Percentiles rank a stretch among this genome's conserved stretches.
These are phyloP conservation scores for Quercus aquifolioides DNA, from an alignment of 306 rosid genomes.

Conservation along the genomic window DNA sequence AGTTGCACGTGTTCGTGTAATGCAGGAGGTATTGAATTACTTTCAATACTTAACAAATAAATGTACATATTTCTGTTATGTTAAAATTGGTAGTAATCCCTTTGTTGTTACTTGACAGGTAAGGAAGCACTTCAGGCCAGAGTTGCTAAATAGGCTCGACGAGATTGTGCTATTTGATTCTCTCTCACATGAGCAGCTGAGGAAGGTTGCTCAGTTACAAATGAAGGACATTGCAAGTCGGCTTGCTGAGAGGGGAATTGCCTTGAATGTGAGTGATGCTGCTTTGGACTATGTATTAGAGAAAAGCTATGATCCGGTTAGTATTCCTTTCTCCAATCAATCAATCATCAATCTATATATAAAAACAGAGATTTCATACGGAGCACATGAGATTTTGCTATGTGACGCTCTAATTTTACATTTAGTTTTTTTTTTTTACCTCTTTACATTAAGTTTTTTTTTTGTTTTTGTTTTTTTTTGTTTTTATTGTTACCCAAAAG, in stretches of 20 bases:
- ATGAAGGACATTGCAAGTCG: constrained; percentile 84
- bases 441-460: too few relatives aligned
- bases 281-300: constrained; percentile 60
- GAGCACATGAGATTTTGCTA: too few relatives aligned
- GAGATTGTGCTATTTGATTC: constrained; percentile 87
- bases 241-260: constrained; percentile 79
- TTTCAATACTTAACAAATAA: too few relatives aligned
- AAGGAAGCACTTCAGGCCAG: constrained; percentile 81
- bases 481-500: too few relatives aligned
- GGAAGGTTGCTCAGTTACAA: constrained; percentile 78
- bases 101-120: constrained; percentile 36
- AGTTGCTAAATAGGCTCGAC: constrained; percentile 72
- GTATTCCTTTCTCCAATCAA: constrained; percentile 9
- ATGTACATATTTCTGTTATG: background rate
- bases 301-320: constrained; percentile 80
- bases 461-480: too few relatives aligned
- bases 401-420: too few relatives aligned
- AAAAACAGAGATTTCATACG: too few relatives aligned
- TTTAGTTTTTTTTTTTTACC: too few relatives aligned
- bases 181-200: constrained; percentile 72
- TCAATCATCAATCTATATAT: too few relatives aligned
- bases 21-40: constrained; percentile 54
- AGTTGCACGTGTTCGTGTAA: constrained; percentile 66
- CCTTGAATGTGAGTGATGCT: constrained; percentile 72
- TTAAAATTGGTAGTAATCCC: background rate